These are phyloP conservation scores for Neofusicoccum ribis DNA, from an alignment of 2,329 filamentous ascomycete species.

Conservation along the genomic window DNA sequence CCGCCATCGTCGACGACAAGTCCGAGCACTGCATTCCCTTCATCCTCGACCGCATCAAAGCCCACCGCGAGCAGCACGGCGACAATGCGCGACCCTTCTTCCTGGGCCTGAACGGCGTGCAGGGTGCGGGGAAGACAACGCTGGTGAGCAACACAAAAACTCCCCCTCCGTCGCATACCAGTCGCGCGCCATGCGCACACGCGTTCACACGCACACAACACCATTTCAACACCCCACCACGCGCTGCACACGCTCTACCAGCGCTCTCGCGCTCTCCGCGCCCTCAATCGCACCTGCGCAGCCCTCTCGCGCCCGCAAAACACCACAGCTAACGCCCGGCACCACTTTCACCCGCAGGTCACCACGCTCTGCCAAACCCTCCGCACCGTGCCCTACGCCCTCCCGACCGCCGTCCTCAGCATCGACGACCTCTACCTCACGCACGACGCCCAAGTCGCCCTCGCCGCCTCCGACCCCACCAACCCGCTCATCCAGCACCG, in stretches of 20 bases:
- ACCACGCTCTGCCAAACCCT: slow-evolving; percentile 64
- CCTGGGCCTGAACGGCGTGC: slow-evolving; percentile 82
- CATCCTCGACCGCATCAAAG: slow-evolving; percentile 60
- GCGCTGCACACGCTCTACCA: too few species aligned
- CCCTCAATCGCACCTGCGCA: not conserved
- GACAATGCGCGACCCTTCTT: slow-evolving; percentile 64
- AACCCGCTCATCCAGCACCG: slow-evolving; percentile 80
- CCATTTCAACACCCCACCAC: too few species aligned
- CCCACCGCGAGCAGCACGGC: slow-evolving; percentile 43
- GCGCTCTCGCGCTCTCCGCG: not conserved
- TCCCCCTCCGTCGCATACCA: too few species aligned
- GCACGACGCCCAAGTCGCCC: slow-evolving; percentile 65
- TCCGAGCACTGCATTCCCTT: slow-evolving; percentile 76
- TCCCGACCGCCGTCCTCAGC: slow-evolving; percentile 71
- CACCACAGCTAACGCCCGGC: not conserved
- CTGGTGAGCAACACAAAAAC: slow-evolving; percentile 52
- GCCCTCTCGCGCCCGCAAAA: not conserved
- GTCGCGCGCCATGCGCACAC: not conserved
- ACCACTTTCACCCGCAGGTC: slow-evolving; percentile 45
- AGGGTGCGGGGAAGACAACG: slow-evolving; percentile 87
- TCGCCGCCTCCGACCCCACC: slow-evolving; percentile 64
- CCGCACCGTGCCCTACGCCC: slow-evolving; percentile 55
- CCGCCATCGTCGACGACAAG: slow-evolving; percentile 69
- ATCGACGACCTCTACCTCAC: slow-evolving; percentile 89
- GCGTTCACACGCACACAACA: not conserved